Evolutionary conservation across 345 rosid genomes (phyloP).

Genomic region (Gossypium anomalum): DNA sequence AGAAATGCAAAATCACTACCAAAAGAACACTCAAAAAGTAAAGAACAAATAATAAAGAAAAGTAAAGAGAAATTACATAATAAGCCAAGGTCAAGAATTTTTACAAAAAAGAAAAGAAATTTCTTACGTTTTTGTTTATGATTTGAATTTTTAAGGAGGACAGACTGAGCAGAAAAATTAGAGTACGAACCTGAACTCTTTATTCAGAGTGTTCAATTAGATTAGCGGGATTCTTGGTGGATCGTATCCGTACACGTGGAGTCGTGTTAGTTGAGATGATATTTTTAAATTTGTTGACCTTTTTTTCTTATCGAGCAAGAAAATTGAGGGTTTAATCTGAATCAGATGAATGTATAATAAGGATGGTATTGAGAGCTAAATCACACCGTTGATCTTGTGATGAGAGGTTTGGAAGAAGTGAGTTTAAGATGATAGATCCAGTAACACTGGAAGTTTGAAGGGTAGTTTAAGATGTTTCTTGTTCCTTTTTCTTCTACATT

Average conservation of each 20-base stretch:
- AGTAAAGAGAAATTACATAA: background rate
- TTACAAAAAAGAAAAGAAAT: background rate
- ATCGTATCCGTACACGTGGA: constrained; percentile 2
- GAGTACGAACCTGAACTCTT: background rate
- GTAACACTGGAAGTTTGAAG: too few relatives aligned
- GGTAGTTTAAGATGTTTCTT: background rate
- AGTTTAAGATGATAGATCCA: background rate
- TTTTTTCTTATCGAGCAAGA: background rate
- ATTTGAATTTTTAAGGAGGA: background rate
- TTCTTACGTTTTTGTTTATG: background rate
- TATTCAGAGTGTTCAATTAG: background rate
- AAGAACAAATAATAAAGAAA: background rate
- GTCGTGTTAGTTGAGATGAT: background rate
- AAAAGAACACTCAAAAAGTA: background rate
- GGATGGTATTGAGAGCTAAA: too few relatives aligned
- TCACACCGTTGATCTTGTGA: background rate
- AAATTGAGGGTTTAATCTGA: background rate
- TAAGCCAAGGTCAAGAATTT: background rate
- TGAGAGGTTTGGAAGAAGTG: background rate
- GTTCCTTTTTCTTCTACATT: too few relatives aligned
- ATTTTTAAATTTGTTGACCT: background rate
- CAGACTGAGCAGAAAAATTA: background rate
- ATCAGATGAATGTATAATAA: background rate
- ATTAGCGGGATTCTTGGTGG: background rate
- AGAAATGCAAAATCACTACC: background rate